Percentiles rank a stretch among this genome's conserved stretches.
phyloP scores from a whole-genome alignment of 257 asterid genomes.

The Euphrasia confusa region DNA sequence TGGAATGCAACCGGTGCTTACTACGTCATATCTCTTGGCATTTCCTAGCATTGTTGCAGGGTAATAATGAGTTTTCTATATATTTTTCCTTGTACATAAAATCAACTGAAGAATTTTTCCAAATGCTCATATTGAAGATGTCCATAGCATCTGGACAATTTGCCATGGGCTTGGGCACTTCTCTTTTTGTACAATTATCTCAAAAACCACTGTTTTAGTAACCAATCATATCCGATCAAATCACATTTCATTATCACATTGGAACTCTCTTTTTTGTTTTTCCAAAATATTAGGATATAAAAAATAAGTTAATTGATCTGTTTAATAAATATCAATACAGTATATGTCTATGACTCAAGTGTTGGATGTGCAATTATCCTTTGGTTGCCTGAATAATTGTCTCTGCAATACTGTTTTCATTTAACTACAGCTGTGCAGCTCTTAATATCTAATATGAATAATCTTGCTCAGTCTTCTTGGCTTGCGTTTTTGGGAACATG shows the following conservation, averaged over 20 bases:
- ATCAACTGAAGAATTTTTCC: neutral
- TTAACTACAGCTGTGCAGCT: slow-evolving; percentile 19
- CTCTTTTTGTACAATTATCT: neutral
- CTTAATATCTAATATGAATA: slow-evolving; percentile 24
- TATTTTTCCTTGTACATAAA: neutral
- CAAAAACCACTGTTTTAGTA: neutral
- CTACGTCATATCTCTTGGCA: slow-evolving; percentile 93
- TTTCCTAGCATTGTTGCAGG: slow-evolving; percentile 87
- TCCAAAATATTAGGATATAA: neutral
- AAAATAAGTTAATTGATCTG: no score
- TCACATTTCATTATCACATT: slow-evolving; percentile 1
- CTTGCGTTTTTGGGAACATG: slow-evolving; percentile 69
- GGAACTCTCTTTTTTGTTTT: neutral
- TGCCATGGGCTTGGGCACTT: neutral
- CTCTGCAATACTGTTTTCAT: neutral
- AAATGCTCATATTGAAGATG: neutral
- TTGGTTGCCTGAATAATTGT: slow-evolving; percentile 7
- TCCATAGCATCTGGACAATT: neutral
- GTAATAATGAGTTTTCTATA: slow-evolving; percentile 27
- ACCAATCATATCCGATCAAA: neutral
- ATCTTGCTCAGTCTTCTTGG: slow-evolving; percentile 60
- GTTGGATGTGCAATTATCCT: neutral
- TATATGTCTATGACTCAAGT: no score
- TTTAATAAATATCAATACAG: no score
- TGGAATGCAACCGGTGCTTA: slow-evolving; percentile 97